Evolutionary conservation across 169 alveolate species (phyloP).

Genomic region (Condylostoma magnum): DNA sequence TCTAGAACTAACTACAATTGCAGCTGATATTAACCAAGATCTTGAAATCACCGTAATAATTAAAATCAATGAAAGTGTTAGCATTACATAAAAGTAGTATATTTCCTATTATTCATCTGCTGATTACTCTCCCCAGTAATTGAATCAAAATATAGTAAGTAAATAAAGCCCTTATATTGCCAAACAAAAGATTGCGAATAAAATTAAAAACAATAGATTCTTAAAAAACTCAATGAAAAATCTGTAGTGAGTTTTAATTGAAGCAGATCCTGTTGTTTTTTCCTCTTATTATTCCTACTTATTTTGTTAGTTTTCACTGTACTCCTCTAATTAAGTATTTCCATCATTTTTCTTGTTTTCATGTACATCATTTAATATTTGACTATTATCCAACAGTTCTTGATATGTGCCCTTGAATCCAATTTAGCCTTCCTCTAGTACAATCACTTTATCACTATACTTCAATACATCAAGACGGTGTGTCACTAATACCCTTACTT

Average conservation of each 20-base stretch:
- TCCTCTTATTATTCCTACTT: neutral
- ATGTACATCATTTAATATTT: too few relatives aligned
- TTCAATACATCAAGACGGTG: conserved; percentile 53
- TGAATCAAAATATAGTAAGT: too few relatives aligned
- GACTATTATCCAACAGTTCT: neutral
- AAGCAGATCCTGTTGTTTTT: neutral
- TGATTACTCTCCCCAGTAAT: too few relatives aligned
- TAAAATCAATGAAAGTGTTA: neutral
- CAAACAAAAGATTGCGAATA: too few relatives aligned
- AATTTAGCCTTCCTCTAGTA: conserved; percentile 23
- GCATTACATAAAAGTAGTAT: neutral
- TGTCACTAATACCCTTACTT: conserved; percentile 55
- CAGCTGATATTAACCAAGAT: neutral
- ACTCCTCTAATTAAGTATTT: neutral
- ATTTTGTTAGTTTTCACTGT: neutral
- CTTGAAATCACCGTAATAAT: neutral
- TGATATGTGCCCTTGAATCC: conserved; percentile 37
- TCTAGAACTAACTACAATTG: conserved; percentile 34
- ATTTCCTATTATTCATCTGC: neutral
- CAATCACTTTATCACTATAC: conserved; percentile 48
- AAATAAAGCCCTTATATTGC: too few relatives aligned
- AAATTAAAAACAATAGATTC: too few relatives aligned
- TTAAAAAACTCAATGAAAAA: neutral
- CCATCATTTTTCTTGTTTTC: neutral
- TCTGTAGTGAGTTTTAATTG: neutral